phyloP scores from a whole-genome alignment of 2,329 filamentous ascomycete genomes.

The Aphanoascus verrucosus region DNA sequence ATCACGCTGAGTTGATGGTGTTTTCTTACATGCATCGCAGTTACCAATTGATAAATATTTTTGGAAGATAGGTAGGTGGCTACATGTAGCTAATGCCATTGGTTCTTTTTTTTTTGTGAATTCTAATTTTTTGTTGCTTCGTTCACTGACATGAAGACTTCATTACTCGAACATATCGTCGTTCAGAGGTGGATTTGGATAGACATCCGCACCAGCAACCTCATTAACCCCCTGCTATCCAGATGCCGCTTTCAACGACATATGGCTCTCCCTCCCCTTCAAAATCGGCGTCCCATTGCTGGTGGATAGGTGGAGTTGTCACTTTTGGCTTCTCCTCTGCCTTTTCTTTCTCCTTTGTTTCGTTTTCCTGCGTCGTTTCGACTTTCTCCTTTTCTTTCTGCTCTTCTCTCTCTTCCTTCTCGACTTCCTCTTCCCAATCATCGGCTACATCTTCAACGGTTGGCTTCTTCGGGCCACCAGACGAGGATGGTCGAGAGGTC shows the following conservation, averaged over 20 bases:
- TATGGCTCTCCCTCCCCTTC: slow-evolving; percentile 1
- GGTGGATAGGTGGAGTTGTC: background rate
- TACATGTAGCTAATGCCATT: too few relatives aligned
- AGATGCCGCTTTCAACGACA: background rate
- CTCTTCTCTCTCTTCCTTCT: slow-evolving; percentile 31
- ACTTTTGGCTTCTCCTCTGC: background rate
- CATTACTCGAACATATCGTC: too few relatives aligned
- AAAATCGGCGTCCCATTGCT: background rate
- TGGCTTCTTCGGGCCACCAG: slow-evolving; percentile 25
- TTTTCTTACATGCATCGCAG: too few relatives aligned
- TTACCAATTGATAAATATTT: too few relatives aligned
- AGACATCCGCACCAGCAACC: background rate
- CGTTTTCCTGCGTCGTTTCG: too few relatives aligned
- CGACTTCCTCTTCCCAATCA: slow-evolving; percentile 39
- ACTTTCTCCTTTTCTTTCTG: background rate
- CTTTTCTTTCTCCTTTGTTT: background rate
- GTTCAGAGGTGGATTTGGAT: background rate
- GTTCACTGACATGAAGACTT: too few relatives aligned
- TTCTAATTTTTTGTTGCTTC: too few relatives aligned
- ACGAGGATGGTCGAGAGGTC: slow-evolving; percentile 12
- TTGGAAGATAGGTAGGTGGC: too few relatives aligned
- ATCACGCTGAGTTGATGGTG: too few relatives aligned
- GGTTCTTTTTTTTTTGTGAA: too few relatives aligned
- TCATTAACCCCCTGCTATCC: background rate
- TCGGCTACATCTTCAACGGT: slow-evolving; percentile 31